Conservation (phyloP, 257 asterid species). For the Penstemon newberryi region DNA sequence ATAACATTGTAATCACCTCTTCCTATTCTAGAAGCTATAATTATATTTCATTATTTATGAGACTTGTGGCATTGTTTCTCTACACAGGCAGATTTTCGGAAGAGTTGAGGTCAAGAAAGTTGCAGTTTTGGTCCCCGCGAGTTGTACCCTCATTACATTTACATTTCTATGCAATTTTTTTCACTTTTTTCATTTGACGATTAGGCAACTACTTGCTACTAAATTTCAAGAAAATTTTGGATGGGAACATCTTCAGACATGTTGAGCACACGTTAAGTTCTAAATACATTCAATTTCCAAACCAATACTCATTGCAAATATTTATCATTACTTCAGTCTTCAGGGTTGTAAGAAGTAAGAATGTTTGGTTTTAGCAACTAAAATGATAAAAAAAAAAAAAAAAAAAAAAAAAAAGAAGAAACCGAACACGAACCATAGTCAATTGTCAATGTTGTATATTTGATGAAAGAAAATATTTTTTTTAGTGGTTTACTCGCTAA, state of each 20-base stretch:
- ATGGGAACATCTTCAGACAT: too few relatives aligned
- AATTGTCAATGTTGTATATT: too few relatives aligned
- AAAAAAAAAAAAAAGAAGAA: too few relatives aligned
- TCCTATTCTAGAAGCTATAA: neutral
- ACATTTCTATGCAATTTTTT: neutral
- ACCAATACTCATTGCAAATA: too few relatives aligned
- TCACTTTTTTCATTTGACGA: neutral
- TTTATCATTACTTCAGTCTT: too few relatives aligned
- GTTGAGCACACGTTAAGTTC: too few relatives aligned
- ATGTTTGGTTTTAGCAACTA: too few relatives aligned
- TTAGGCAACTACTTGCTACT: neutral
- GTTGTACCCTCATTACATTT: neutral
- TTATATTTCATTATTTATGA: neutral
- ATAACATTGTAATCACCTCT: neutral
- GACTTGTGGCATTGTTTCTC: neutral
- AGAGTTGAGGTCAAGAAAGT: neutral
- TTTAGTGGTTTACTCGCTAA: too few relatives aligned
- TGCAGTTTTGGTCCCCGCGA: constrained; percentile 8
- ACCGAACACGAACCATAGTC: too few relatives aligned
- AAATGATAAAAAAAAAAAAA: too few relatives aligned
- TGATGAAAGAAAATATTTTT: neutral
- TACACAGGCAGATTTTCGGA: constrained; percentile 3
- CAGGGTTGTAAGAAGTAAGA: too few relatives aligned
- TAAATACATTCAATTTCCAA: too few relatives aligned
- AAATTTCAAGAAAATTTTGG: neutral